Percentiles rank a stretch among this genome's conserved stretches.
Evolutionary conservation across 345 rosid genomes (phyloP).

Genomic region (Ceriops decandra): DNA sequence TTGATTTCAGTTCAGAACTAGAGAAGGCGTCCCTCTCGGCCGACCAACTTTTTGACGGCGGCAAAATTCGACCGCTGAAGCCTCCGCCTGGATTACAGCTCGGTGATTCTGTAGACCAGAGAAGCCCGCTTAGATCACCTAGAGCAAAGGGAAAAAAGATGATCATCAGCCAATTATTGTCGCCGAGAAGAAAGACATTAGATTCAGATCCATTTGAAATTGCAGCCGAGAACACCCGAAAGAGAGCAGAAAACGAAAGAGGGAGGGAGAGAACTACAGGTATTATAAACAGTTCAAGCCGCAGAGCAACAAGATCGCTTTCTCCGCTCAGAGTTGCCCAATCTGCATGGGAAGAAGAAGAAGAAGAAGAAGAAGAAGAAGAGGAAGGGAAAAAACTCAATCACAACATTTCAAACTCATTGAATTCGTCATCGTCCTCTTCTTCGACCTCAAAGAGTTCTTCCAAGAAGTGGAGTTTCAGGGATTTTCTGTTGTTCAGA

Average conservation of each 20-base stretch:
- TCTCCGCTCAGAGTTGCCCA: slow-evolving; percentile 73
- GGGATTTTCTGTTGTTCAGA: slow-evolving; percentile 70
- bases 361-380: slow-evolving; percentile 47
- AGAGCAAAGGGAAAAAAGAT: slow-evolving; percentile 44
- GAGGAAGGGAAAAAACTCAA: slow-evolving; percentile 1
- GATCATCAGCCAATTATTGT: slow-evolving; percentile 47
- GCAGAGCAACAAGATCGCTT: slow-evolving; percentile 57
- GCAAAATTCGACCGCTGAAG: slow-evolving; percentile 20
- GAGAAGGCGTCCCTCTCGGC: slow-evolving; percentile 23
- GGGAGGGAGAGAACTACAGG: slow-evolving; percentile 46
- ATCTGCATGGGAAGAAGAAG: slow-evolving; percentile 79
- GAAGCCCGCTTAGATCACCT: slow-evolving; percentile 35
- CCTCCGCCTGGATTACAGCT: slow-evolving; percentile 43
- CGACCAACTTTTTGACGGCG: slow-evolving; percentile 29
- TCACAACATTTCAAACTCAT: slow-evolving; percentile 7
- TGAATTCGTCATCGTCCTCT: slow-evolving; percentile 19
- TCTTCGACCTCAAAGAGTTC: slow-evolving; percentile 37
- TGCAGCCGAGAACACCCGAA: not conserved
- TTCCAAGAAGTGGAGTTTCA: slow-evolving; percentile 74
- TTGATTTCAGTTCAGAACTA: slow-evolving; percentile 22
- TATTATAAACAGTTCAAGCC: slow-evolving; percentile 33
- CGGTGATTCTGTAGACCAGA: slow-evolving; percentile 17
- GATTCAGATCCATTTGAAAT: slow-evolving; percentile 32
- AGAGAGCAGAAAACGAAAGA: slow-evolving; percentile 36
- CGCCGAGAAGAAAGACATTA: slow-evolving; percentile 49